These are phyloP conservation scores for Oropetium thomaeum DNA, from an alignment of 176 grass and related monocot genomes.

Conservation along the genomic window DNA sequence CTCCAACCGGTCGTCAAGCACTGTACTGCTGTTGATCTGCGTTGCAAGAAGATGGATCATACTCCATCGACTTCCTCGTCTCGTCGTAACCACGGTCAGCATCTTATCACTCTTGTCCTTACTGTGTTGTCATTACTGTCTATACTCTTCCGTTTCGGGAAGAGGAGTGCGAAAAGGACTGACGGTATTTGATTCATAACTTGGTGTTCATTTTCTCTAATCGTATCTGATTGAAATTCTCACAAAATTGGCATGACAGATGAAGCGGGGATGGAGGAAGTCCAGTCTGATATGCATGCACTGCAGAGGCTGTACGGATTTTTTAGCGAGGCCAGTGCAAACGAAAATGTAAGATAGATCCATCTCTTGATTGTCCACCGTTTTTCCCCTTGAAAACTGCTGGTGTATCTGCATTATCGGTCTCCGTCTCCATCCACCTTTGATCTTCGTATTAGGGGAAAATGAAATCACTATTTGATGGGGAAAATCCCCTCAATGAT, in stretches of 20 bases:
- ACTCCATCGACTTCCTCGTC: background rate
- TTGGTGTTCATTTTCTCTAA: no score
- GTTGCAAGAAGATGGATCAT: constrained; percentile 9
- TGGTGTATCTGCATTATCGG: no score
- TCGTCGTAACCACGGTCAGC: background rate
- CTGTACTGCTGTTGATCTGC: no score
- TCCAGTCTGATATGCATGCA: constrained; percentile 48
- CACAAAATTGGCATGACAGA: constrained; percentile 9
- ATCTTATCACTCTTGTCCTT: background rate
- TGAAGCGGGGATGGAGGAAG: constrained; percentile 26
- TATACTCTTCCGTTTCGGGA: background rate
- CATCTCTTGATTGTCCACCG: background rate
- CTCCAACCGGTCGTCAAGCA: no score
- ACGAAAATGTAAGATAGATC: constrained; percentile 11
- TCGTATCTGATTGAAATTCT: background rate
- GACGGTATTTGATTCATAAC: no score
- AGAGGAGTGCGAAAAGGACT: background rate
- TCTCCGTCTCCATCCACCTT: no score
- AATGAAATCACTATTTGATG: no score
- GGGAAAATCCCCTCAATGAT: no score
- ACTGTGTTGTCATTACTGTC: background rate
- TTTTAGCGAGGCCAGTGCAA: constrained; percentile 15
- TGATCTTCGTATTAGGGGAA: no score
- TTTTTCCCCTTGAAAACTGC: background rate
- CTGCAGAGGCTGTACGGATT: constrained; percentile 61